phyloP scores from a whole-genome alignment of 495 filamentous ascomycete species.

The Corynascus novoguineensis region DNA sequence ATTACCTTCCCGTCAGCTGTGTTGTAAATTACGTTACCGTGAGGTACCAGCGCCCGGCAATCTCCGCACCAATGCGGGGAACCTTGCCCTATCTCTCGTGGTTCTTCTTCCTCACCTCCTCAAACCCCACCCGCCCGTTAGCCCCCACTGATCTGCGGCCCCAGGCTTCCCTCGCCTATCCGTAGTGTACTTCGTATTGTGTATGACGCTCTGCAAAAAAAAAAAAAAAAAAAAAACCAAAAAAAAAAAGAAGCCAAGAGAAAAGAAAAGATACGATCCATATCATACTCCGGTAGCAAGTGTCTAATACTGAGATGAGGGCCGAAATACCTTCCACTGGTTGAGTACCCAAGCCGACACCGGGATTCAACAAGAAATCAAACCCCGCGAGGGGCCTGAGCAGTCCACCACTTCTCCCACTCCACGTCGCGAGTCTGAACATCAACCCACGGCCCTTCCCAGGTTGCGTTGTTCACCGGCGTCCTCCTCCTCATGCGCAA shows the following conservation, averaged over 20 bases:
- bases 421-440: constrained; percentile 18
- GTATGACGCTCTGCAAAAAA: neutral
- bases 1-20: too few species aligned
- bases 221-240: neutral
- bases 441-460: constrained; percentile 22
- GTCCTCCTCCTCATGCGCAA: neutral
- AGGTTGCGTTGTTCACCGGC: neutral
- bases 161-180: neutral
- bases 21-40: too few species aligned
- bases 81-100: neutral
- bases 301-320: too few species aligned
- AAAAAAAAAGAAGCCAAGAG: too few species aligned
- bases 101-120: neutral
- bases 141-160: neutral
- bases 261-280: too few species aligned
- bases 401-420: constrained; percentile 31
- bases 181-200: too few species aligned
- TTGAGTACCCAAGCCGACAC: too few species aligned
- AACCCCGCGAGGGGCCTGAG: constrained; percentile 18
- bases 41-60: too few species aligned
- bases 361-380: neutral
- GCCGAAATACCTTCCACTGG: too few species aligned
- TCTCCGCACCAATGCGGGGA: neutral
- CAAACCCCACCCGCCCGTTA: neutral
- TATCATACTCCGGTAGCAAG: too few species aligned